Evolutionary conservation across 1,284 basidiomycete genomes (phyloP).

Genomic region (Psilocybe mexicana): DNA sequence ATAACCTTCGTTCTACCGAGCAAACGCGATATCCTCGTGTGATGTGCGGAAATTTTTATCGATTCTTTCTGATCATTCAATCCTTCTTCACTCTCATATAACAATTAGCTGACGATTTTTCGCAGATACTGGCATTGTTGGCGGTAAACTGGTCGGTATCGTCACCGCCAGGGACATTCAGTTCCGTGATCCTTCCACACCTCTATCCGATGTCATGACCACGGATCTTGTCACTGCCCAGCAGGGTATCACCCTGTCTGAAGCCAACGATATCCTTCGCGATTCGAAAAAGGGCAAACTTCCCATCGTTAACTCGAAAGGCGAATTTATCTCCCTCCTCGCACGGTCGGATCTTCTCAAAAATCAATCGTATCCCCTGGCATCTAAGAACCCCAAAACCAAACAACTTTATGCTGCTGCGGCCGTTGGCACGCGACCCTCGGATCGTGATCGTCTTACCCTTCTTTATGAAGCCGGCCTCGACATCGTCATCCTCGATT

Average conservation of each 20-base stretch:
- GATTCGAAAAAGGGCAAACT: conserved; percentile 98
- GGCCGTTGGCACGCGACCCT: conserved; percentile 92
- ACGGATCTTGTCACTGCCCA: conserved; percentile 80
- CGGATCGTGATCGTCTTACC: conserved; percentile 83
- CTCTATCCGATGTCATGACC: conserved; percentile 92
- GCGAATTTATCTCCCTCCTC: conserved; percentile 83
- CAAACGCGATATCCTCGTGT: conserved; percentile 12
- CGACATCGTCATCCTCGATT: conserved; percentile 95
- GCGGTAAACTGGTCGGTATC: conserved; percentile 93
- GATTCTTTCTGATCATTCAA: conserved; percentile 24
- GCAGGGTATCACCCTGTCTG: conserved; percentile 84
- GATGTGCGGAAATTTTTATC: conserved; percentile 10
- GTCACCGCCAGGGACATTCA: conserved; percentile 97
- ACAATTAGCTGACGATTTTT: conserved; percentile 20
- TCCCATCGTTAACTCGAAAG: conserved; percentile 80
- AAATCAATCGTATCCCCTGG: conserved; percentile 96
- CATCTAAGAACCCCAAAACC: conserved; percentile 87
- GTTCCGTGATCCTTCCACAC: conserved; percentile 75
- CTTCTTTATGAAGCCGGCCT: conserved; percentile 93
- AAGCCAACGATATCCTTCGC: conserved; percentile 95
- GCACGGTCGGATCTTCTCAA: conserved; percentile 97
- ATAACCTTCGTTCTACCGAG: conserved; percentile 60
- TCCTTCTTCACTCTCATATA: conserved; percentile 10
- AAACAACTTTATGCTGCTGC: conserved; percentile 98
- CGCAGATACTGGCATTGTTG: conserved; percentile 83